Evolutionary conservation across 2,329 filamentous ascomycete genomes (phyloP).

Genomic region (Verticillium zaregamsianum): DNA sequence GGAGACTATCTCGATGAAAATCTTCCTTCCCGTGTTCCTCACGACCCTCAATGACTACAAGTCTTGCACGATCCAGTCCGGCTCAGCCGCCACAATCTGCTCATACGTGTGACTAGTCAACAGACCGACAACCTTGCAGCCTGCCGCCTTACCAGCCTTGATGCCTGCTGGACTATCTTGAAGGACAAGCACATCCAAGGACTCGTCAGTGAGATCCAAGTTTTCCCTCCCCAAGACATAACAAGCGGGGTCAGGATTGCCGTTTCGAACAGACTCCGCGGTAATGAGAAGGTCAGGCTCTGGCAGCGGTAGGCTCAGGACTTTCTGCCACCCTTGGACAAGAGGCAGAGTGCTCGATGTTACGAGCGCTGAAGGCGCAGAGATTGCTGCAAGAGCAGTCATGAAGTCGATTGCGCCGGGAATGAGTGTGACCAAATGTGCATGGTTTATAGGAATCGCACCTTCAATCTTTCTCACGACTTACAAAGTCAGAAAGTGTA

Average conservation of each 20-base stretch:
- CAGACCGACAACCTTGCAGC: constrained; percentile 79
- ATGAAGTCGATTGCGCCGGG: too few species aligned
- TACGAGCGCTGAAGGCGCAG: constrained; percentile 88
- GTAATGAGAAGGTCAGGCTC: constrained; percentile 66
- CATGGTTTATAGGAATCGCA: too few species aligned
- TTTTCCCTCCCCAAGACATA: constrained; percentile 64
- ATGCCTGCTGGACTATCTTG: constrained; percentile 90
- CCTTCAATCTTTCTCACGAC: too few species aligned
- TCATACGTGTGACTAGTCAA: constrained; percentile 76
- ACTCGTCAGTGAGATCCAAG: constrained; percentile 46
- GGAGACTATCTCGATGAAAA: too few species aligned
- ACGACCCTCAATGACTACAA: too few species aligned
- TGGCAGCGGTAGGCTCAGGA: constrained; percentile 61
- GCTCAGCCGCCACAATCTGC: constrained; percentile 73
- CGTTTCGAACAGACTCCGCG: constrained; percentile 69
- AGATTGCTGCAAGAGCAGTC: too few species aligned
- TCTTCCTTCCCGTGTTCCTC: too few species aligned
- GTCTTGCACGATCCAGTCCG: constrained; percentile 84
- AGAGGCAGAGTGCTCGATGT: constrained; percentile 67
- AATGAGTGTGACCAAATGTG: too few species aligned
- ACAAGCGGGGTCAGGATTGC: constrained; percentile 74
- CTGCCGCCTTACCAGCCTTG: constrained; percentile 75
- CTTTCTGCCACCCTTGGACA: constrained; percentile 67
- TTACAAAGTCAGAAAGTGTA: too few species aligned
- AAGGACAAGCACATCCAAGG: constrained; percentile 64